Evolutionary conservation across 1,139 yeast species (phyloP), one percentile per base, ranked within the genome.

Genomic region (Geotrichum aggregatum): DNA sequence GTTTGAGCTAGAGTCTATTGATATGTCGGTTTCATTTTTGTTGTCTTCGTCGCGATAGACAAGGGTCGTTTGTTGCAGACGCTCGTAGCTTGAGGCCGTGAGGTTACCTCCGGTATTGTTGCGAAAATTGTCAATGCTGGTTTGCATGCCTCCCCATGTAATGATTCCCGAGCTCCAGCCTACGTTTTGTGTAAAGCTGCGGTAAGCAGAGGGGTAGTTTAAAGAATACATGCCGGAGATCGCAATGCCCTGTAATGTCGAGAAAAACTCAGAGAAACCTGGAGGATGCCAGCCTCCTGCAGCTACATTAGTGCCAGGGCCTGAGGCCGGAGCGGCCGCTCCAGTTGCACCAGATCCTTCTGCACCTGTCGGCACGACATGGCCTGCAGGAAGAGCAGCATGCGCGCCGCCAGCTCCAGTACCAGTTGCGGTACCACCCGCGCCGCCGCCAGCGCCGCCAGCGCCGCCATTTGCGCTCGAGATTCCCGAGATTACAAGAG

Each of bases 81-180:
- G 42, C 3, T 44, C 50, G 35, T 54, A 58, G 16, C 64, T 63
- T 18, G 61, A 52, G 19, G 42, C 47, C 11, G 67, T 60, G 26
- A 59, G 47, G 44, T 66, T 63, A 2, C 71, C 71, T 6, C 71
- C 71, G 3, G 71, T 66, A 16, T 52, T 44, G 8, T 52, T 47
- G 16, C 72, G 54, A 40, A 68, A 54, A 21, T 44, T 46, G 56
- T 68, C 71, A 49, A 68, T 64, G 16, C 61, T 52, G 8, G 38
- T 43, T 58, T 68, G 71, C 59, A 68, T 52, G 2, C 62, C 62
- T 11, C 50, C 52, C 70, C 71, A 68, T 11, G 66, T 59, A 30
- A 67, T 58, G 47, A 65, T 57, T 5, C 69, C 69, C 13, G 59
- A 52, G 11, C 66, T 59, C 72, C 72, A 68, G 16, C 66, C 69